Base-by-base conservation (phyloP, 352 stramenopile genomes). In the Phytophthora macrochlamydospora region DNA sequence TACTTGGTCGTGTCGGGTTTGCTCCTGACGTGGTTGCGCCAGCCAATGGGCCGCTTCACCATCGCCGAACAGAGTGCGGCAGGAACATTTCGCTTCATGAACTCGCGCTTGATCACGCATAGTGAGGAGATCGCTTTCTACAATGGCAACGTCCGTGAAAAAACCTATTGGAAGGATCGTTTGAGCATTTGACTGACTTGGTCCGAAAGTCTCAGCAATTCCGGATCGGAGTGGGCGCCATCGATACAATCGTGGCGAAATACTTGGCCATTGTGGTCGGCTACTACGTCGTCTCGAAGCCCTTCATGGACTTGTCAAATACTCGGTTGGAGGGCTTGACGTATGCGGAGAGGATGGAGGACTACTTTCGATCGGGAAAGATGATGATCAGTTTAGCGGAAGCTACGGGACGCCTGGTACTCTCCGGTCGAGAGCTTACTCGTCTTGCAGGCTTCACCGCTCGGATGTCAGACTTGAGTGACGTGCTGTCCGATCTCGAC, bases 71-170 rank as follows among this genome's bases (percentile, higher is more conserved):
- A 93, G 44, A 81, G 92, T 51, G 81, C 94, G 70, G 87, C n/a
- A 56, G 89, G 87, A 63, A 91, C 78, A 42, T 95, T 94, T 70
- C 85, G 87, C 51, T 94, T 89, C 67, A 91, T 97, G 72, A 94
- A 97, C 80, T 90, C 88, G 50, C 76, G 91, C 12, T 62, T 97
- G 3, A 89, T 96, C 59, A 94, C 87, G 18, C 87, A 97, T 72
- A 92, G 88, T 53, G 90, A 97, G 71, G 87, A 94, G 56, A 95
- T 97, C 51, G 90, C 90, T 8, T 97, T 97, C 58, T 97, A 96
- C 76, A 92, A 95, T 51, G 91, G 91, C 52, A 96, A 96, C 54
- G 75, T 91, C 7, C 81, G 89, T 9, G 91, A 97, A 60, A 87
- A 91, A 57, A 69, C 33, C 90, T 95, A 45, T 50, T 94, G 29